Evolutionary conservation across 2,329 filamentous ascomycete genomes (phyloP), one percentile per base, ranked within the genome.

Genomic region (Grosmannia penicillata): DNA sequence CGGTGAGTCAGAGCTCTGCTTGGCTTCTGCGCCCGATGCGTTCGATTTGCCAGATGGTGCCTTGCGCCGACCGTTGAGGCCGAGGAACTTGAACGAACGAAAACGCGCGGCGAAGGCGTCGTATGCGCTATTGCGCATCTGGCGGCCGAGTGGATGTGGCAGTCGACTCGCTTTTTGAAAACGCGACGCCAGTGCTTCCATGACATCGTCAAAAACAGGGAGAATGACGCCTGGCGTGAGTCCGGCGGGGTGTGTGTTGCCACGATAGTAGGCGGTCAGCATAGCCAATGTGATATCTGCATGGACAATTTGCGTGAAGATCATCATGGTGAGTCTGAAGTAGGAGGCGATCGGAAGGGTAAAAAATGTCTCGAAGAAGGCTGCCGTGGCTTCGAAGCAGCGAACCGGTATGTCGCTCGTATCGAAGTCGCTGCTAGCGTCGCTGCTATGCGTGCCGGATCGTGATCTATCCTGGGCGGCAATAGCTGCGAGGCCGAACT

Each of bases 221-320:
- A 48, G 42, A 4, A 22, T 34, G 8, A 47, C 42, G 4, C 37
- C 43, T 4, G 40, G 34, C 2, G 44, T 38, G 1, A 36, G 9
- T 8, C 38, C 43, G 1, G 28, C 26, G 8, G 42, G 42, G 1
- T 15, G 26, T 2, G 42, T 37, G 28, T 40, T 45, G 36, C 47
- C 43, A 25, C 46, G 38, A 21, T 42, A 48, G 26, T 38, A 38
- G 15, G 45, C 46, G 15, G 45, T 47, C 23, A 49, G 40, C 30
- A 42, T 43, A 15, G 45, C 48, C n/a, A 49, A 38, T 3, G 43
- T 47, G 1, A 46, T 26, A 31, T 46, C 43, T n/a, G 44, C 44
- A 13, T 48, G 43, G 7, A 46, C 43, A 6, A 49, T 35, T 35
- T 47, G 44, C 6, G 37, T 32, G n/a, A 45, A 44, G 6, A 43